These are phyloP conservation scores for Mycena vulgaris DNA, from an alignment of 768 basidiomycete genomes.

Conservation along the genomic window DNA sequence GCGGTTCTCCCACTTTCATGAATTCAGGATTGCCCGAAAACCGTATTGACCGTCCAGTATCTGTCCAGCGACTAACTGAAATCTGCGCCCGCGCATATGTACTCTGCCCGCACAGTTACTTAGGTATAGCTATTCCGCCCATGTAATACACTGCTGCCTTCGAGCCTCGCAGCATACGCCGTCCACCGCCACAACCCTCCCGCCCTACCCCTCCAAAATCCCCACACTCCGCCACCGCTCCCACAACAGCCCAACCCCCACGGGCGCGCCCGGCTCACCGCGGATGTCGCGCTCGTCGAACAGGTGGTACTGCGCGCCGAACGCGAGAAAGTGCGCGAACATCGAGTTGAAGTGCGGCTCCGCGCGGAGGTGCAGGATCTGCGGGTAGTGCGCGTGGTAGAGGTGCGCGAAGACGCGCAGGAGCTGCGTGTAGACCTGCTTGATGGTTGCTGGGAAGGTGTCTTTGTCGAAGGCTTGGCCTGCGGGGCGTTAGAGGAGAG, in stretches of 20 bases:
- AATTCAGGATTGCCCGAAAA: too few species aligned
- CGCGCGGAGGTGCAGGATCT: conserved; percentile 93
- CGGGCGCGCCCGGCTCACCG: conserved; percentile 71
- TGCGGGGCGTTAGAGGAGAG: conserved; percentile 42
- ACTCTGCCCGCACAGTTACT: too few species aligned
- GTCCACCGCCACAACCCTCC: too few species aligned
- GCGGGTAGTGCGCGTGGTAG: conserved; percentile 95
- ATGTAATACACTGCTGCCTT: too few species aligned
- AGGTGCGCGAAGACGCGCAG: conserved; percentile 98
- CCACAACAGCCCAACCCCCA: conserved; percentile 87
- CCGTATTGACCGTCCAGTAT: too few species aligned
- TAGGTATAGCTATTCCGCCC: too few species aligned
- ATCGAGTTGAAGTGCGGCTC: conserved; percentile 98
- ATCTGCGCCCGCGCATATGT: too few species aligned
- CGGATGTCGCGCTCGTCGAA: conserved; percentile 93
- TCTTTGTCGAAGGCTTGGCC: conserved; percentile 84
- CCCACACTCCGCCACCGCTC: conserved; percentile 94
- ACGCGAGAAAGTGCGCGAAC: conserved; percentile 98
- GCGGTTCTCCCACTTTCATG: too few species aligned
- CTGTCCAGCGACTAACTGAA: too few species aligned
- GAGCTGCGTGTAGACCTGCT: conserved; percentile 97
- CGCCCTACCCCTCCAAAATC: conserved; percentile 64
- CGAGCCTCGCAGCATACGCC: too few species aligned
- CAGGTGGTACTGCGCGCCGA: conserved; percentile 95
- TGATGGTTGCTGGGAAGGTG: conserved; percentile 88